Conservation (phyloP, 2,329 filamentous ascomycete genomes). For the Colletotrichum phormii region DNA sequence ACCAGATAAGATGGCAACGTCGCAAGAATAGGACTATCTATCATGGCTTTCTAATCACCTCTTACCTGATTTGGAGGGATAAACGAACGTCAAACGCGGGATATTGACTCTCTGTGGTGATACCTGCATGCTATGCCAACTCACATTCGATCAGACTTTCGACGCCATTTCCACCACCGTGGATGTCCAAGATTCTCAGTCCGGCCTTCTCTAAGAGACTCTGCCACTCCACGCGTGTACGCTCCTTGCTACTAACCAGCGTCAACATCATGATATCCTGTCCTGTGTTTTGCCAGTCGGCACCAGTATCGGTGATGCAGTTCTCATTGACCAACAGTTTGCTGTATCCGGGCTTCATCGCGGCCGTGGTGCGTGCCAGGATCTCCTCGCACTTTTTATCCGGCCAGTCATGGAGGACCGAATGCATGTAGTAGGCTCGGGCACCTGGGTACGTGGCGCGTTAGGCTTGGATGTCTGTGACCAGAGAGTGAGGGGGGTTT, state of each 20-base stretch:
- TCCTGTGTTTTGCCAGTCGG: conserved; percentile 50
- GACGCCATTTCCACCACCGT: background rate
- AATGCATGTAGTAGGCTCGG: conserved; percentile 41
- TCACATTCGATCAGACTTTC: background rate
- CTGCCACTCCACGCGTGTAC: conserved; percentile 50
- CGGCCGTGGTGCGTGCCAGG: conserved; percentile 43
- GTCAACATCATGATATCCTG: conserved; percentile 53
- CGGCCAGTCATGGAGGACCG: conserved; percentile 43
- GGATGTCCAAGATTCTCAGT: conserved; percentile 45
- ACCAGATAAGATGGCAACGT: too few relatives aligned
- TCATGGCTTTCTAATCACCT: too few relatives aligned
- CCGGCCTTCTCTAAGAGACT: conserved; percentile 44
- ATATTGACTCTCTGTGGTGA: too few relatives aligned
- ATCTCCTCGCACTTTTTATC: conserved; percentile 49
- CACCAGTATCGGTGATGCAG: conserved; percentile 46
- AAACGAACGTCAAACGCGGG: too few relatives aligned
- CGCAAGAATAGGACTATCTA: too few relatives aligned
- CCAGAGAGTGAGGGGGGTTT: background rate
- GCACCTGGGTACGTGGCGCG: background rate
- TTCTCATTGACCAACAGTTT: conserved; percentile 48
- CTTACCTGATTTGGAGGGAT: too few relatives aligned
- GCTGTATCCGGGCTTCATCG: conserved; percentile 49
- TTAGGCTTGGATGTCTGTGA: background rate
- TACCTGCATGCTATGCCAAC: background rate
- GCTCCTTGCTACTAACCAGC: conserved; percentile 47